phyloP scores from a whole-genome alignment of 1,284 basidiomycete species.

The Ganoderma resinaceum region DNA sequence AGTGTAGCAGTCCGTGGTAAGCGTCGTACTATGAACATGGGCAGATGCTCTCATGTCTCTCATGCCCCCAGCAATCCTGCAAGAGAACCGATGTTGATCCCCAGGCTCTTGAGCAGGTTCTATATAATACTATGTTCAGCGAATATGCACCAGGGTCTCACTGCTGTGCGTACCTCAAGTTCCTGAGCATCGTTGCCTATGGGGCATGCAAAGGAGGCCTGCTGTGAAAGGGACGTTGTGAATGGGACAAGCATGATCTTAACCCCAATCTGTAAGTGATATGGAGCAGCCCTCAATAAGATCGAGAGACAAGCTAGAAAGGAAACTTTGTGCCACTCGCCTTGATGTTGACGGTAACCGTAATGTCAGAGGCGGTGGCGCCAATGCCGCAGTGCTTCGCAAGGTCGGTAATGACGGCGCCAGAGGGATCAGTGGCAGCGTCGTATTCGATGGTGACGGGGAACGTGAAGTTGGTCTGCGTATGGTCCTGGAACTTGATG shows the following conservation, averaged over 20 bases:
- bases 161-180: conserved; percentile 43
- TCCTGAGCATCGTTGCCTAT: conserved; percentile 41
- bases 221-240: conserved; percentile 72
- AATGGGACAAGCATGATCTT: conserved; percentile 73
- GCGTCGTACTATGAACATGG: conserved; percentile 4
- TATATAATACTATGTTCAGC: neutral
- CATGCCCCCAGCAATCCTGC: conserved; percentile 13
- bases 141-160: neutral
- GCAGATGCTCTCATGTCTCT: conserved; percentile 5
- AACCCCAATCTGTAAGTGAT: conserved; percentile 59
- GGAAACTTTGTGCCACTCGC: conserved; percentile 41
- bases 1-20: conserved; percentile 23
- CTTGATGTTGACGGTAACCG: conserved; percentile 74
- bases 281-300: conserved; percentile 8
- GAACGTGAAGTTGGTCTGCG: conserved; percentile 80
- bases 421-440: conserved; percentile 62
- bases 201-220: conserved; percentile 76
- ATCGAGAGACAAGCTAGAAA: too few species aligned
- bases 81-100: conserved; percentile 22
- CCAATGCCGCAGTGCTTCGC: conserved; percentile 71
- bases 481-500: conserved; percentile 70
- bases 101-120: conserved; percentile 25
- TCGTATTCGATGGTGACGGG: conserved; percentile 83
- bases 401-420: conserved; percentile 69
- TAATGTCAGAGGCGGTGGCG: conserved; percentile 55